Base-by-base conservation (phyloP, 2,329 filamentous ascomycete species). In the Leptographium galeiforme region DNA sequence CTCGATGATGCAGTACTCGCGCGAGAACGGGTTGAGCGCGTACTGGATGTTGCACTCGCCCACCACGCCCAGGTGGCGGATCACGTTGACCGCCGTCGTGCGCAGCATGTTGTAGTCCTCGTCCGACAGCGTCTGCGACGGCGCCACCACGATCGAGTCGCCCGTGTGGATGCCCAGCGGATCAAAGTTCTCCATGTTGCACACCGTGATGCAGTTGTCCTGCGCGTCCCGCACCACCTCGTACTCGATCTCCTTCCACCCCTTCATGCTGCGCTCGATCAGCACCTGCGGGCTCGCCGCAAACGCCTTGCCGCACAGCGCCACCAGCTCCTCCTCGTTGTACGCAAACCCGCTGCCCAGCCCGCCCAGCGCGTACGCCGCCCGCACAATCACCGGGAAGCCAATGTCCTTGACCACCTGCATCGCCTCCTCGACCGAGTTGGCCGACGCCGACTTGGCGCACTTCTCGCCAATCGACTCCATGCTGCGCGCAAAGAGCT, bases 131-230 rank as follows among this genome's bases (percentile, higher is more conserved):
- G 93, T 98, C 70, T 97, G 93, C 4, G 91, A 97, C 43, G 93
- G 93, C 10, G 93, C 93, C 48, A 98, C 93, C 51, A 98, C 93
- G 60, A 98, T 96, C 13, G 91, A 97, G 67, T 98, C 93, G 68
- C 93, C 93, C 3, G 93, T 98, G 66, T 97, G 93, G 58, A 97
- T 97, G 63, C 93, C 93, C 1, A 98, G 82, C 53, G 93, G 93
- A 68, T 98, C 93, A 64, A 98, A 98, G 73, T 98, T 98, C 74
- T 98, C 93, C 93, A 98, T 97, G 75, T 98, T 98, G 70, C 93
- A 98, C 57, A 98, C 93, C 8, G 93, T 98, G 67, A 98, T 97
- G 68, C 93, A 98, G 77, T 97, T 97, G 73, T 98, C 90, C 62
- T 89, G 83, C 54, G 84, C 86, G 73, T 97, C 93, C 63, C 93